phyloP scores from a whole-genome alignment of 2,329 filamentous ascomycete species.

The Fusarium vanettenii region DNA sequence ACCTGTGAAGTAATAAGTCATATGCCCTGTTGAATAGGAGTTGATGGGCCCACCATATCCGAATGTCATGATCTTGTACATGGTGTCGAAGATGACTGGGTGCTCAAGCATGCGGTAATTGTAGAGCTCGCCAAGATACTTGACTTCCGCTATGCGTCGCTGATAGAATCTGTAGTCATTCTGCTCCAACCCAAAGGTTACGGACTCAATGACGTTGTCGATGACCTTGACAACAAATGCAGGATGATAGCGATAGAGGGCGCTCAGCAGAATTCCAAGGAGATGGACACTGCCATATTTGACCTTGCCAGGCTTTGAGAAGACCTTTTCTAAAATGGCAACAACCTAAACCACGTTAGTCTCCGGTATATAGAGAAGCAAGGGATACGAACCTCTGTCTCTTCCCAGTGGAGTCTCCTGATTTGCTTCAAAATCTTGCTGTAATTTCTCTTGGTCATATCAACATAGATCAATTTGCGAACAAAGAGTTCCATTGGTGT shows the following conservation, averaged over 20 bases:
- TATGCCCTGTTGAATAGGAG: not conserved
- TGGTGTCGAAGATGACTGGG: slow-evolving; percentile 91
- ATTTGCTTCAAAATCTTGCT: slow-evolving; percentile 95
- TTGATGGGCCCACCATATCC: slow-evolving; percentile 73
- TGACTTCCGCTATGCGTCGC: slow-evolving; percentile 92
- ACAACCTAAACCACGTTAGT: slow-evolving; percentile 65
- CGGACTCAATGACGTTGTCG: slow-evolving; percentile 89
- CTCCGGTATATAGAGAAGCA: not conserved
- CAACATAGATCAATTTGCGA: slow-evolving; percentile 90
- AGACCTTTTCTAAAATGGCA: slow-evolving; percentile 85
- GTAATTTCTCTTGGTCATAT: slow-evolving; percentile 93
- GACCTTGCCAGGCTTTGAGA: slow-evolving; percentile 95
- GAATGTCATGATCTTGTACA: slow-evolving; percentile 95
- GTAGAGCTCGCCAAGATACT: slow-evolving; percentile 96
- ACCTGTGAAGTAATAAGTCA: slow-evolving; percentile 55
- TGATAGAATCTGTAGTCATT: slow-evolving; percentile 99
- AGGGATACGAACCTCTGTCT: slow-evolving; percentile 72
- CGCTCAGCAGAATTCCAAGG: slow-evolving; percentile 87
- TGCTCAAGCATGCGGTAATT: slow-evolving; percentile 98
- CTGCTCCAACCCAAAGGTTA: slow-evolving; percentile 88
- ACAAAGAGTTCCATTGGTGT: slow-evolving; percentile 94
- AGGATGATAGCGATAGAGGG: slow-evolving; percentile 91
- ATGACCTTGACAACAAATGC: slow-evolving; percentile 92
- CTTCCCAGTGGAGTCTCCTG: slow-evolving; percentile 97
- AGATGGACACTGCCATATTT: slow-evolving; percentile 98